Evolutionary conservation across 352 stramenopile genomes (phyloP).

Genomic region (Phytophthora citricola): DNA sequence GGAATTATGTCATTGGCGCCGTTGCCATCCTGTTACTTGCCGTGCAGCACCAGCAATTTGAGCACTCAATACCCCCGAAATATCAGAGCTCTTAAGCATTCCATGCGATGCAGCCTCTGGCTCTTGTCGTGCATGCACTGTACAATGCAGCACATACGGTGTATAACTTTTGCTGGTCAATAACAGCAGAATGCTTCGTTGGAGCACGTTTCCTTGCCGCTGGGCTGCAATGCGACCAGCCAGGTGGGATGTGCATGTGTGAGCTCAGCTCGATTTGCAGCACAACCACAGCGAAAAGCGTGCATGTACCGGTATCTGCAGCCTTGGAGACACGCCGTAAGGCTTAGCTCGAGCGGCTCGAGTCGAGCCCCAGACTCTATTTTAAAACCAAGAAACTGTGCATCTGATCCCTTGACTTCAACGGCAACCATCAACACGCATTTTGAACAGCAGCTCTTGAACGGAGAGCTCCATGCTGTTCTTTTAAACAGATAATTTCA

Average conservation of each 20-base stretch:
- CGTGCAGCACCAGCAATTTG: neutral
- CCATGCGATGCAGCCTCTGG: constrained; percentile 15
- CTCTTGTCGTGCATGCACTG: neutral
- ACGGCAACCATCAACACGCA: neutral
- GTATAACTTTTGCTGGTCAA: constrained; percentile 1
- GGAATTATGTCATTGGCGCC: neutral
- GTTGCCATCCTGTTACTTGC: neutral
- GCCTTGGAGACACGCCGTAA: too few relatives aligned
- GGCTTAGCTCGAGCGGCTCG: too few relatives aligned
- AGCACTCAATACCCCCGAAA: constrained; percentile 4
- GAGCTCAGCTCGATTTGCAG: constrained; percentile 26
- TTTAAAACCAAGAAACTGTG: too few relatives aligned
- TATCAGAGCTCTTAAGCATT: constrained; percentile 7
- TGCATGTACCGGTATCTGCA: neutral
- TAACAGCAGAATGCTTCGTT: constrained; percentile 9
- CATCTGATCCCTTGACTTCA: constrained; percentile 12
- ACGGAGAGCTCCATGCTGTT: too few relatives aligned
- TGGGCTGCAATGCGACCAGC: neutral
- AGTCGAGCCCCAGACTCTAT: too few relatives aligned
- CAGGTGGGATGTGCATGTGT: constrained; percentile 22
- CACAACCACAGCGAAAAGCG: constrained; percentile 4
- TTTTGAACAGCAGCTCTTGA: too few relatives aligned
- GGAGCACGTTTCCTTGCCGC: constrained; percentile 16
- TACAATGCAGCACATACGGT: constrained; percentile 11
- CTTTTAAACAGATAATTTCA: too few relatives aligned